Conservation (phyloP, 495 filamentous ascomycete genomes). For the Penicillium coffeae region DNA sequence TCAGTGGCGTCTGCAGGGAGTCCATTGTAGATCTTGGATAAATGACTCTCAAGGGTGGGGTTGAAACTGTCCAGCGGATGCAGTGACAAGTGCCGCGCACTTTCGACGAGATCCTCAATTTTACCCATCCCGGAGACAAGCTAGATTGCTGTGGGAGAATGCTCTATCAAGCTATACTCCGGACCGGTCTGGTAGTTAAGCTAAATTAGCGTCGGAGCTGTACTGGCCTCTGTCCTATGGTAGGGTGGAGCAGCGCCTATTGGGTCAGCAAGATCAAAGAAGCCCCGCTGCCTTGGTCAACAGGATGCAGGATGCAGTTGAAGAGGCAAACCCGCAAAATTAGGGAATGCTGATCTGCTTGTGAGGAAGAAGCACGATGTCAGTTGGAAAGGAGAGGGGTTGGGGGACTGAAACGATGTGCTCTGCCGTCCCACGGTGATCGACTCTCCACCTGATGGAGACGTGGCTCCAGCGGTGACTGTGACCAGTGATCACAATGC, state of each 20-base stretch:
- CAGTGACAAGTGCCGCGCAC: slow-evolving; percentile 17
- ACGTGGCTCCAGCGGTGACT: slow-evolving; percentile 14
- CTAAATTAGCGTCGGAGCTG: neutral
- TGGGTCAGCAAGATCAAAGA: neutral
- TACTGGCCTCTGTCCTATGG: neutral
- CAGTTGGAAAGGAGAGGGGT: neutral
- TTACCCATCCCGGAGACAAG: slow-evolving; percentile 8
- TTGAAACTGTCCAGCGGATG: slow-evolving; percentile 23
- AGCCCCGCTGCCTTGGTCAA: neutral
- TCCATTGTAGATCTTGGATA: slow-evolving; percentile 32
- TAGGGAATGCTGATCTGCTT: neutral
- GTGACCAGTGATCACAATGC: neutral
- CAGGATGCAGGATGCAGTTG: neutral
- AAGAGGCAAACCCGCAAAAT: neutral
- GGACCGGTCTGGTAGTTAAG: neutral
- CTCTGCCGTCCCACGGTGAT: slow-evolving; percentile 4
- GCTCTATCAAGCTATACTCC: neutral
- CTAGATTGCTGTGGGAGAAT: neutral
- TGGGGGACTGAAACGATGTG: neutral
- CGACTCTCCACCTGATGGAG: slow-evolving; percentile 10
- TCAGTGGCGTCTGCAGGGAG: slow-evolving; percentile 5
- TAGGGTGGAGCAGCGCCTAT: neutral
- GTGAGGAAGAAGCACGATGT: neutral
- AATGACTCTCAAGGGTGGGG: slow-evolving; percentile 22
- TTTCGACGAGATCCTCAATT: slow-evolving; percentile 15